These are phyloP conservation scores for Dioszegia crocea DNA, from an alignment of 768 basidiomycete genomes.

Conservation along the genomic window DNA sequence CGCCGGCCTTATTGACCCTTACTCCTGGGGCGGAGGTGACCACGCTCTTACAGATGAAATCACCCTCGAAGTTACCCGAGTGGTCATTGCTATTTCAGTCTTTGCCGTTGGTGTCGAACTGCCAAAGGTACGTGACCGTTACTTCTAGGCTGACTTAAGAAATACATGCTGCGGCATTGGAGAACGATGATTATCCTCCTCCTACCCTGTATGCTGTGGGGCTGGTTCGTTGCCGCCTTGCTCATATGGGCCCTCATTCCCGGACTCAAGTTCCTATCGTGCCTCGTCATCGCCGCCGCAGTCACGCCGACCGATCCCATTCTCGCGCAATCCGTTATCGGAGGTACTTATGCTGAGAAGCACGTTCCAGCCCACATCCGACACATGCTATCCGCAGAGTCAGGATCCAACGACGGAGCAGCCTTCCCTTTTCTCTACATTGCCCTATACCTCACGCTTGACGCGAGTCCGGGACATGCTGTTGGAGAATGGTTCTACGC, in stretches of 20 bases:
- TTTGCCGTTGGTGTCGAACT: conserved; percentile 98
- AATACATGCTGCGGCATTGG: conserved; percentile 93
- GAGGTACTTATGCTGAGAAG: conserved; percentile 96
- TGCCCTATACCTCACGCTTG: conserved; percentile 78
- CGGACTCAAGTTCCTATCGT: conserved; percentile 78
- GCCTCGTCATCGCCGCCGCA: conserved; percentile 84
- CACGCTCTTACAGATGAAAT: conserved; percentile 62
- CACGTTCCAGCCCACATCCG: conserved; percentile 77
- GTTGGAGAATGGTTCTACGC: conserved; percentile 75
- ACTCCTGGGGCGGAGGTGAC: conserved; percentile 61
- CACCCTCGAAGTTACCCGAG: conserved; percentile 84
- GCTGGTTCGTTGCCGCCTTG: conserved; percentile 84
- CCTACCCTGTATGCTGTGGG: conserved; percentile 57
- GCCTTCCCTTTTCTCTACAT: conserved; percentile 86
- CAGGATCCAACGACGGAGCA: conserved; percentile 93
- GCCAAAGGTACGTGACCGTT: conserved; percentile 55
- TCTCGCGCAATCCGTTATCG: conserved; percentile 83
- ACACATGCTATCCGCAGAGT: conserved; percentile 77
- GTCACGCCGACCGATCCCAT: conserved; percentile 93
- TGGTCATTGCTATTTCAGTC: conserved; percentile 92
- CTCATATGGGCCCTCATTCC: conserved; percentile 91
- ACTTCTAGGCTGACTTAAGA: conserved; percentile 52
- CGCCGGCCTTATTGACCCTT: conserved; percentile 74
- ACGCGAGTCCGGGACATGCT: conserved; percentile 60
- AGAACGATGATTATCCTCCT: conserved; percentile 79